Evolutionary conservation across 2,329 filamentous ascomycete species (phyloP), one percentile per base, ranked within the genome.

Genomic region (Penicillium sp.): DNA sequence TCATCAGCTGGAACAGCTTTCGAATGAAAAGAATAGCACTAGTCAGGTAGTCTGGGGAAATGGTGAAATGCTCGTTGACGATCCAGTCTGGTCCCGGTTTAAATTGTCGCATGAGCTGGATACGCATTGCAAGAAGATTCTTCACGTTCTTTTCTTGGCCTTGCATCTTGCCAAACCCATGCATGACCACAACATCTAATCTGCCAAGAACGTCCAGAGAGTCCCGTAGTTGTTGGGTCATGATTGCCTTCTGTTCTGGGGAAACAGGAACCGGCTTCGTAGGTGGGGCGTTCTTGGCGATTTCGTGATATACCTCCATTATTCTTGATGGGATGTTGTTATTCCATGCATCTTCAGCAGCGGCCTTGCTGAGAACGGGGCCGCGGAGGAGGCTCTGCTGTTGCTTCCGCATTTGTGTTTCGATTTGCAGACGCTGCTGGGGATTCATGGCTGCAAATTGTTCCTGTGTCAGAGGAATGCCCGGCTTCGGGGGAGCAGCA

Each of bases 101-200:
- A 50, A 69, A 73, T 45, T 74, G 72, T 29, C 65, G 63, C 60
- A 72, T 65, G 34, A 74, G 57, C 48, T 70, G 62, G 26, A 70
- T 57, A 23, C 70, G 68, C 62, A 67, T 69, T 25, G 57, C 58
- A 33, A 70, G 56, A 20, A 71, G 53, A 23, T 53, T 56, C 23
- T 53, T 59, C 16, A 70, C 46, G 20, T 58, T 58, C 31, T 61
- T 63, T 36, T 74, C 70, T 34, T 73, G 65, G 15, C 54, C 59
- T 15, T 60, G 63, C 21, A 67, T 50, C 40, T 62, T 67, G 4
- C 60, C 55, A 32, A 69, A 66, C 21, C 61, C 65, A 26, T 63
- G 56, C 4, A 43, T 7, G 15, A 73, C 58, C 21, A 73, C 58
- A 2, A 57, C 50, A 47, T 74, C 70, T 53, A 73, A 59, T 35